These are phyloP conservation scores for Chenopodium album DNA, from an alignment of 148 eudicot species.

Conservation along the genomic window DNA sequence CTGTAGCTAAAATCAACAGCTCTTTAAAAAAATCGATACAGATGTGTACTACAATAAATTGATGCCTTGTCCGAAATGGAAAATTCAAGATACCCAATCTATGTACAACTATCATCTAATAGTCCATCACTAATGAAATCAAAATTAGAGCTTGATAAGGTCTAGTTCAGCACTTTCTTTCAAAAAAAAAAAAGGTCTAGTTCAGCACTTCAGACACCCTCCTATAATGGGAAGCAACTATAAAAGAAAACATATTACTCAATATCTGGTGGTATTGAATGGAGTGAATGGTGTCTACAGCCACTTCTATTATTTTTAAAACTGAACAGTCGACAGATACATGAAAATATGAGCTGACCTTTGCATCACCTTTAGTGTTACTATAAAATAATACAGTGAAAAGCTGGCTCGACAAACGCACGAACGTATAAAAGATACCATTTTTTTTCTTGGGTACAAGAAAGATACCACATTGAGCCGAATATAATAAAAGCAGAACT, in stretches of 20 bases:
- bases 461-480: slow-evolving; percentile 4
- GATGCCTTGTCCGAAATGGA: neutral
- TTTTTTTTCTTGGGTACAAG: neutral
- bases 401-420: neutral
- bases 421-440: slow-evolving; percentile 5
- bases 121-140: neutral
- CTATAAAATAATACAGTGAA: neutral
- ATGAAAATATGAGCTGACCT: neutral
- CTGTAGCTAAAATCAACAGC: neutral
- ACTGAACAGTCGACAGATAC: neutral
- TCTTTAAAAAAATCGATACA: neutral
- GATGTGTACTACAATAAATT: neutral
- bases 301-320: too few relatives aligned
- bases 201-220: neutral
- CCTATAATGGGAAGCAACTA: neutral
- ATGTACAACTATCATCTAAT: neutral
- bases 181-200: neutral
- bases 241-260: neutral
- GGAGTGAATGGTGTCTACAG: neutral
- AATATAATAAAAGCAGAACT: neutral
- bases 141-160: neutral
- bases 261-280: neutral
- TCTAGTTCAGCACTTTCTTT: neutral
- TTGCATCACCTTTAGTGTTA: neutral
- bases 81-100: neutral